phyloP scores from a whole-genome alignment of 805 yeast species.

The Kluyveromyces dobzhanskii region DNA sequence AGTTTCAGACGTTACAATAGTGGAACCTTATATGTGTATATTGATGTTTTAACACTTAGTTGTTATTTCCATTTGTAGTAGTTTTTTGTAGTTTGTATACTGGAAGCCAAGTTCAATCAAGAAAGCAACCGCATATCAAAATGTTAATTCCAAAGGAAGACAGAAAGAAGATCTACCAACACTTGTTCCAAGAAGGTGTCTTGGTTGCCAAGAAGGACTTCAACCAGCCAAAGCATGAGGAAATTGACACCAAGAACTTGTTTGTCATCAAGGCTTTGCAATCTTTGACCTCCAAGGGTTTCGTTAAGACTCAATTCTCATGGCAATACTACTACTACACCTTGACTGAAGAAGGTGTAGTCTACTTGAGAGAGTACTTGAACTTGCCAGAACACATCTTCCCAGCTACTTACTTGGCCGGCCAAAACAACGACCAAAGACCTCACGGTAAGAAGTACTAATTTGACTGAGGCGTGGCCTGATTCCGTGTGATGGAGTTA shows the following conservation, averaged over 20 bases:
- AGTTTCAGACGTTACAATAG: too few species aligned
- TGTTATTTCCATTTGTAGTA: too few species aligned
- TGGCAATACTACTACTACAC: constrained; percentile 99
- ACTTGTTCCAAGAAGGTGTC: constrained; percentile 99
- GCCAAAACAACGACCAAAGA: constrained; percentile 75
- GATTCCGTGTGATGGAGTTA: background rate
- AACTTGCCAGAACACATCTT: constrained; percentile 98
- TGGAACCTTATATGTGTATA: too few species aligned
- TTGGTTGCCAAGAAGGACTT: constrained; percentile 99
- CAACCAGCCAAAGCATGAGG: constrained; percentile 96
- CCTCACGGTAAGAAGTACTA: constrained; percentile 36
- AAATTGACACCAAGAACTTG: constrained; percentile 95
- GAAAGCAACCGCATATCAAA: constrained; percentile 29
- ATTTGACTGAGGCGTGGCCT: constrained; percentile 6
- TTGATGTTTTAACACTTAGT: too few species aligned
- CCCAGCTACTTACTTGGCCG: constrained; percentile 96
- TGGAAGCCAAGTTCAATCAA: constrained; percentile 1
- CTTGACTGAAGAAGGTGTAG: constrained; percentile 99
- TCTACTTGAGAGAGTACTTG: constrained; percentile 95
- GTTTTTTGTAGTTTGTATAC: too few species aligned
- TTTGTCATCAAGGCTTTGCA: constrained; percentile 98
- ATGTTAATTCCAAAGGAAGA: constrained; percentile 99
- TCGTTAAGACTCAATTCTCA: constrained; percentile 99
- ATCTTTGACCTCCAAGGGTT: constrained; percentile 97
- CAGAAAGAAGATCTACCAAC: constrained; percentile 98